Evolutionary conservation across 2,329 filamentous ascomycete species (phyloP), one percentile per base, ranked within the genome.

Genomic region (Aspergillus hiratsukae): DNA sequence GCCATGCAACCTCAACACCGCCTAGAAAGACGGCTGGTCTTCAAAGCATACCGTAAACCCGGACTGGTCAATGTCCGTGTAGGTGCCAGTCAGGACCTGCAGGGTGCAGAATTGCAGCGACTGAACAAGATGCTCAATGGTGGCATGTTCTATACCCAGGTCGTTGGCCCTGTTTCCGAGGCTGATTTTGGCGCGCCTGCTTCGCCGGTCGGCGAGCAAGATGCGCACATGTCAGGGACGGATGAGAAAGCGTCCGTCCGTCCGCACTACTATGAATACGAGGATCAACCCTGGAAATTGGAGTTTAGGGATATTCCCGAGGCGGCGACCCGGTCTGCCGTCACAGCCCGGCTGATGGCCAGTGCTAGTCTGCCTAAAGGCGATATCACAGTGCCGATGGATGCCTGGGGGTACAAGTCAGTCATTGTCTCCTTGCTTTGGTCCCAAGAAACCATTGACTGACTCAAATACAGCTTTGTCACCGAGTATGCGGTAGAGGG

Each of bases 1-100:
- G 82, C 81, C 63, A 83, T 84, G 78, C 84, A 85, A 66, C 84
- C 85, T 41, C 76, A 77, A 63, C 74, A 76, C 56, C 70, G 79
- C 52, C 67, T 80, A 51, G 81, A 86, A 68, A 80, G 83, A 56
- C 79, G 80, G 67, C 71, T 85, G 61, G 69, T 87, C 64, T 87
- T 84, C 77, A 82, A 80, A 62, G 81, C 83, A 56, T 72, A 73
- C 63, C 75, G 78, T 64, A 76, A 80, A 68, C 75, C 70, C 54
- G 76, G 75, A 5, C 62, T 73, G 51, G 65, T 71, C 60, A 74
- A 70, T 55, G 67, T 71, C 49, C 72, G 71, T 21, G 67, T 69
- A n/a, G 75, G 76, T 35, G 75, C 73, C 43, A 76, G 71, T 64
- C 77, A 80, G 62, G 76, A 77, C 53, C 65, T 78, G 37, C 73